Conservation (phyloP, 345 rosid genomes). For the Syzygium jambos region DNA sequence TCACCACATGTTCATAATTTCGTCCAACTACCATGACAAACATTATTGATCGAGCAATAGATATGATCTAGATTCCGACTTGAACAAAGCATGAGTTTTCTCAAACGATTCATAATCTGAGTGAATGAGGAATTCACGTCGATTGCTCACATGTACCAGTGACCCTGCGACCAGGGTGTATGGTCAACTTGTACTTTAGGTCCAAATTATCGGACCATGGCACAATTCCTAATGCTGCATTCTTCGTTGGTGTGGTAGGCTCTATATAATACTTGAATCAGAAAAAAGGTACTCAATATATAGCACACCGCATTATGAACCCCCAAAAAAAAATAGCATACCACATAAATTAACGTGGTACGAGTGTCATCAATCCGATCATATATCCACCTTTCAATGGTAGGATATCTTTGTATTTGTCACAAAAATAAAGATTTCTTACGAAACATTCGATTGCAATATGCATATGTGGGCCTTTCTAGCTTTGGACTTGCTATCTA, state of each 20-base stretch:
- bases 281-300: neutral
- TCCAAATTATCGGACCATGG: neutral
- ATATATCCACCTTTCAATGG: neutral
- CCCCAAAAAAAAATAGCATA: neutral
- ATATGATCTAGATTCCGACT: neutral
- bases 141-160: neutral
- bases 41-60: neutral
- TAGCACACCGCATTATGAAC: neutral
- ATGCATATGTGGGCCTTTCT: neutral
- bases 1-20: neutral
- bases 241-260: neutral
- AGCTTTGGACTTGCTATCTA: neutral
- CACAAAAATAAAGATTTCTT: neutral
- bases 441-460: neutral
- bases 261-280: neutral
- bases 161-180: neutral
- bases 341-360: neutral
- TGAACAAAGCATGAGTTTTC: neutral
- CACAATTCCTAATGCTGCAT: neutral
- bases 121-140: neutral
- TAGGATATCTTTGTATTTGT: neutral
- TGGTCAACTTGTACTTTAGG: neutral
- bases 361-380: neutral
- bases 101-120: neutral
- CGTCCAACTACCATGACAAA: neutral